Evolutionary conservation across 768 basidiomycete species (phyloP).

Genomic region (Candolleomyces efflorescens): DNA sequence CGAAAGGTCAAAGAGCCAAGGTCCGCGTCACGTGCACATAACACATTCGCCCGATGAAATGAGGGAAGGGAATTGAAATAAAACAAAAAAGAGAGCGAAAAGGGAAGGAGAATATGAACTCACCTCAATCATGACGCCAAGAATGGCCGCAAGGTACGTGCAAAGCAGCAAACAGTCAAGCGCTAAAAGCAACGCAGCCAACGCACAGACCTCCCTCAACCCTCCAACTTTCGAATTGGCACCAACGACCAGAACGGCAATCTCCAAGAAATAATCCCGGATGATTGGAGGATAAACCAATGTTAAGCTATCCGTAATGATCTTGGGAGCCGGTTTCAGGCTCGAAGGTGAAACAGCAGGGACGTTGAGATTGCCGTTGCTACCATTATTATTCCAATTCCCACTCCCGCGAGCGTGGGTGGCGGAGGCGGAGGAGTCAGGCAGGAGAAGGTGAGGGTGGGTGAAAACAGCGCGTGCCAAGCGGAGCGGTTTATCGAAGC

Average conservation of each 20-base stretch:
- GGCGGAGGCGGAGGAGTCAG: constrained; percentile 17
- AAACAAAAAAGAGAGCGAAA: constrained; percentile 8
- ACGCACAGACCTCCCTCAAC: constrained; percentile 89
- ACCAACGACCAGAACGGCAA: constrained; percentile 84
- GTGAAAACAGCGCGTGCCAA: constrained; percentile 88
- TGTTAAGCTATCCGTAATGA: constrained; percentile 81
- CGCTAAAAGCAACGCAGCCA: constrained; percentile 83
- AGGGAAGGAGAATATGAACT: constrained; percentile 9
- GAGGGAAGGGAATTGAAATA: background rate
- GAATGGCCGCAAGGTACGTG: constrained; percentile 84
- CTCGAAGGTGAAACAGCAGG: constrained; percentile 16
- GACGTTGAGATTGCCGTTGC: constrained; percentile 7
- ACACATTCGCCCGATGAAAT: no score
- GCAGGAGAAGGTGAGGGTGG: constrained; percentile 60
- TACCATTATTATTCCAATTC: background rate
- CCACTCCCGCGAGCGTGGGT: background rate
- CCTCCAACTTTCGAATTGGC: constrained; percentile 86
- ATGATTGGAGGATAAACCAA: constrained; percentile 81
- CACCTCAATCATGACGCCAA: constrained; percentile 97
- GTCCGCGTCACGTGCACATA: background rate
- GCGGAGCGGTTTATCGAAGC: constrained; percentile 95
- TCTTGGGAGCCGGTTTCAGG: constrained; percentile 75
- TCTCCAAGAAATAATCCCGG: constrained; percentile 89
- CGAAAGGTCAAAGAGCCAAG: background rate
- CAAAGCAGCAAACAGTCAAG: constrained; percentile 87